Base-by-base conservation (phyloP, 192 early-diverging fungal species). In the Rhizophagus clarus region DNA sequence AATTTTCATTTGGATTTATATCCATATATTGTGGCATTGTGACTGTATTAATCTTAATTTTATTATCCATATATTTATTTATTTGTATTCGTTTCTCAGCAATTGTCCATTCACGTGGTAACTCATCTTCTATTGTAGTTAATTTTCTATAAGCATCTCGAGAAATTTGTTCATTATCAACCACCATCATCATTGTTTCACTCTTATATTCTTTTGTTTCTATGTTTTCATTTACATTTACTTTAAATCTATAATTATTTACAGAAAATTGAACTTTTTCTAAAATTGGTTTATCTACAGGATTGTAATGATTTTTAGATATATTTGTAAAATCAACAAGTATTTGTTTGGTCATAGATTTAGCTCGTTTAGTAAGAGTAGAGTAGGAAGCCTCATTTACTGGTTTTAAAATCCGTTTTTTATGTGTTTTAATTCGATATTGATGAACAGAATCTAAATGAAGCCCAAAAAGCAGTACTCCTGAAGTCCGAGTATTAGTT, bases 221-320 rank as follows among this genome's bases (percentile, higher is more conserved):
- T 14, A 15, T n/a, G n/a, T n/a, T n/a, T n/a, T n/a, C n/a, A n/a
- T n/a, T n/a, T n/a, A n/a, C n/a, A n/a, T n/a, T n/a, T 26, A 67
- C 8, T 3, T 32, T 67, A 67, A 15, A 67, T 31, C 7, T 32
- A 28, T 31, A 6, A 31, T 67, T 2, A 14, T 67, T 67, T 67
- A 67, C 31, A 67, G 64, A 64, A 67, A 67, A 67, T 67, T 67
- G 14, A 15, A 67, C 10, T 31, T 28, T 29, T 67, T 67, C 31
- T 37, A 67, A 67, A 31, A 31, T 67, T 37, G 29, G 24, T 14
- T 67, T 0, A 67, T 67, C 64, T 17, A 32, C 2, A 17, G 24
- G 29, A 67, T 67, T 28, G n/a, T 67, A 67, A 32, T 31, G 15
- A 24, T 67, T 31, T 67, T 67, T 34, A 37, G 29, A 31, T 14